Evolutionary conservation across 2,329 filamentous ascomycete species (phyloP).

Genomic region (Hymenotorrendiella dingleyae): DNA sequence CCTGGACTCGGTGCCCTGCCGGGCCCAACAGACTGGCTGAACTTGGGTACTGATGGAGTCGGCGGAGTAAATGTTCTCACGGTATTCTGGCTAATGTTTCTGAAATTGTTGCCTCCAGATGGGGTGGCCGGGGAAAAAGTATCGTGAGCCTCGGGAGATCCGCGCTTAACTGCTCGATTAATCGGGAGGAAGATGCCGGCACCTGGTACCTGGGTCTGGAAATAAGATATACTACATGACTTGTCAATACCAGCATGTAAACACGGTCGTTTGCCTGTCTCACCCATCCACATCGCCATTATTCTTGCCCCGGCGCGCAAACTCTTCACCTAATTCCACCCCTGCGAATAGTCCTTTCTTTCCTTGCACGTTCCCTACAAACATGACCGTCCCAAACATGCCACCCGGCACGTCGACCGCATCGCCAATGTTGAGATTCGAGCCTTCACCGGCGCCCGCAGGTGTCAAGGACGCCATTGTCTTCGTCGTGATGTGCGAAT

Average conservation of each 20-base stretch:
- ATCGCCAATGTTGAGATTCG: constrained; percentile 69
- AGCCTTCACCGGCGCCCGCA: constrained; percentile 40
- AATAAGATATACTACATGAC: constrained; percentile 61
- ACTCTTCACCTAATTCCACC: constrained; percentile 79
- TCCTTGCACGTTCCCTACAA: constrained; percentile 77
- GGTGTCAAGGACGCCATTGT: constrained; percentile 52
- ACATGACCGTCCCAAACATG: constrained; percentile 86
- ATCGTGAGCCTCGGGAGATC: constrained; percentile 46
- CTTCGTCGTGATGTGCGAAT: constrained; percentile 30
- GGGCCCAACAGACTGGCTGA: constrained; percentile 83
- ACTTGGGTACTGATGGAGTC: constrained; percentile 64
- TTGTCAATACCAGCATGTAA: constrained; percentile 20
- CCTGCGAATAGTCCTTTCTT: constrained; percentile 91
- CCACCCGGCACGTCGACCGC: constrained; percentile 85
- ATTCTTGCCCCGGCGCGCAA: constrained; percentile 83
- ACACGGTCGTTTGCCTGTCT: constrained; percentile 32
- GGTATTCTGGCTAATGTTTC: constrained; percentile 36
- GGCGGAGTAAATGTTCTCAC: constrained; percentile 59
- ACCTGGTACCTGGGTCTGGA: constrained; percentile 69
- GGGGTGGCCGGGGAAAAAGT: constrained; percentile 61
- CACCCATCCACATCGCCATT: constrained; percentile 94
- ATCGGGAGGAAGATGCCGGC: constrained; percentile 92
- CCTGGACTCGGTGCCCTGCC: constrained; percentile 62
- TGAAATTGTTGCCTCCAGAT: constrained; percentile 46
- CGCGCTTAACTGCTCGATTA: constrained; percentile 68